These are phyloP conservation scores for Amaranthus tricolor DNA, from an alignment of 179 eudicot genomes.

Conservation along the genomic window DNA sequence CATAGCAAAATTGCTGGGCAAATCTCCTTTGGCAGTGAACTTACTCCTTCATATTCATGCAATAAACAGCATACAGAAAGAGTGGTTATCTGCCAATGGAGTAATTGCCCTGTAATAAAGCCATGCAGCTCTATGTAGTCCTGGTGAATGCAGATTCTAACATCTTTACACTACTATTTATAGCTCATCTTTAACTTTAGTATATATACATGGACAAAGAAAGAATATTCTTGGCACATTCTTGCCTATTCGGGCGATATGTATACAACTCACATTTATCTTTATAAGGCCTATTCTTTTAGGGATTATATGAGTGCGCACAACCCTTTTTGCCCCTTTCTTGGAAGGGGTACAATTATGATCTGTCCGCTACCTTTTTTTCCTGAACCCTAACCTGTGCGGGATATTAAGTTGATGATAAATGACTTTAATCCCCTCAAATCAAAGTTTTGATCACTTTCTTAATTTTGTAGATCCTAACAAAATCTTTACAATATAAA, in stretches of 20 bases:
- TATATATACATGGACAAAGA: background rate
- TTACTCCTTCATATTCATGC: background rate
- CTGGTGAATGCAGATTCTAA: background rate
- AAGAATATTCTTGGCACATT: constrained; percentile 15
- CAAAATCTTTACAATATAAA: no score
- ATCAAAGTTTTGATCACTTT: no score
- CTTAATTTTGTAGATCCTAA: no score
- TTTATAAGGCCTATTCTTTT: no score
- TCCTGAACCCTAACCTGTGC: no score
- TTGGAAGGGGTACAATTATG: no score
- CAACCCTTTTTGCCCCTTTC: no score
- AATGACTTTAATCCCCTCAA: no score
- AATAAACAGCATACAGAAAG: background rate
- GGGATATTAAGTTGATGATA: no score
- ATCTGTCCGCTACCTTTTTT: no score
- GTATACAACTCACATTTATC: no score
- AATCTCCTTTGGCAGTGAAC: constrained; percentile 27
- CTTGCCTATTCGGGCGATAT: background rate
- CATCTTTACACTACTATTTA: constrained; percentile 2
- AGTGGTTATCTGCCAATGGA: constrained; percentile 19
- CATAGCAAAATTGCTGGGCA: constrained; percentile 25
- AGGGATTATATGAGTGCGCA: no score
- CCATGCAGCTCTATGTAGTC: constrained; percentile 9
- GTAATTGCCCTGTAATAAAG: constrained; percentile 23
- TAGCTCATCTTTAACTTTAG: background rate